Evolutionary conservation across 2,329 filamentous ascomycete genomes (phyloP).

Genomic region (Phoma sp.): DNA sequence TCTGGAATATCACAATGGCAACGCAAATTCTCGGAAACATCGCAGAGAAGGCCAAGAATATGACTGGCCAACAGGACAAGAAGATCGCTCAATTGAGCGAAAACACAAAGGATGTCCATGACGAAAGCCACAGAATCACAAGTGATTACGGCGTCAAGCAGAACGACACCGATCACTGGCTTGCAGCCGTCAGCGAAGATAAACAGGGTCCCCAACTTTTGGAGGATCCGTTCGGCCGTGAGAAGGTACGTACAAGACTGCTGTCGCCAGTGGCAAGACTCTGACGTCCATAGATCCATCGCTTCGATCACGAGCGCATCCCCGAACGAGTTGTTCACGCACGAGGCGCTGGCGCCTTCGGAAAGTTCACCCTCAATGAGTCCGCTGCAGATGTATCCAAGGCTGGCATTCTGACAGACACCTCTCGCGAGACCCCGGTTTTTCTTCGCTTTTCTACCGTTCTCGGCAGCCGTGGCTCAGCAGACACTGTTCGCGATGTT

Average conservation of each 20-base stretch:
- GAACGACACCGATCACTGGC: constrained; percentile 78
- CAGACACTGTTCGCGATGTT: constrained; percentile 84
- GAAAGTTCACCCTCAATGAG: constrained; percentile 71
- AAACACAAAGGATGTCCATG: constrained; percentile 65
- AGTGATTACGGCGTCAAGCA: constrained; percentile 81
- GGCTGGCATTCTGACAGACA: constrained; percentile 72
- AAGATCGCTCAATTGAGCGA: constrained; percentile 69
- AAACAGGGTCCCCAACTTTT: constrained; percentile 72
- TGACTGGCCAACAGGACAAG: constrained; percentile 46
- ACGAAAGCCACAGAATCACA: constrained; percentile 67
- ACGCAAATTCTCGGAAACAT: constrained; percentile 39
- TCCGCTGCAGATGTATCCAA: constrained; percentile 68
- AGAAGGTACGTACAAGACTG: constrained; percentile 65
- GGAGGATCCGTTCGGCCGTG: constrained; percentile 75
- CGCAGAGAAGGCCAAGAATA: constrained; percentile 43
- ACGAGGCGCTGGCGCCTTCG: constrained; percentile 69
- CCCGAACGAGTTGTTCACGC: constrained; percentile 74
- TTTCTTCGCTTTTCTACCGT: constrained; percentile 83
- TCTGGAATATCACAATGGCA: constrained; percentile 34
- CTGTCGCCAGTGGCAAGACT: background rate
- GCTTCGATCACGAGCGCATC: constrained; percentile 78
- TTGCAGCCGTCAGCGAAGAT: constrained; percentile 68
- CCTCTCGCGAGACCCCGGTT: constrained; percentile 69
- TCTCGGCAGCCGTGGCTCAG: constrained; percentile 75
- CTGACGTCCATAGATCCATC: constrained; percentile 64